These are phyloP conservation scores for Trichosanthes cucumerina DNA, from an alignment of 306 rosid genomes.

Conservation along the genomic window DNA sequence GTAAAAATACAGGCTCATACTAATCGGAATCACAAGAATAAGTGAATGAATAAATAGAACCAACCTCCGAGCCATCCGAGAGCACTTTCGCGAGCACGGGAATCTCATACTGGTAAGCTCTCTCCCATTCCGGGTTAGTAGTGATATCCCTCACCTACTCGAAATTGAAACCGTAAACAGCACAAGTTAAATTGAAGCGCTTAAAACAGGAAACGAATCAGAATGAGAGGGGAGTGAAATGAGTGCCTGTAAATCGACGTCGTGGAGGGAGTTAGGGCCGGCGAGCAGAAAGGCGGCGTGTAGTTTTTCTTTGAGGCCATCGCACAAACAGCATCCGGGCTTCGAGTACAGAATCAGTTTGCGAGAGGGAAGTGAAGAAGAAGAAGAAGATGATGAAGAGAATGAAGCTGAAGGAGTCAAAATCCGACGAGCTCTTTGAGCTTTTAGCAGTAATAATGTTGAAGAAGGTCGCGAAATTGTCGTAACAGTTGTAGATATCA, in stretches of 20 bases:
- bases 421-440: constrained; percentile 22
- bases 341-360: constrained; percentile 78
- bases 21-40: not conserved
- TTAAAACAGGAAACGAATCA: not conserved
- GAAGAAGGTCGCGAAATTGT: constrained; percentile 38
- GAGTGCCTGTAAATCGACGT: constrained; percentile 49
- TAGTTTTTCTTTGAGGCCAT: constrained; percentile 94
- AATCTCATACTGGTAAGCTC: constrained; percentile 79
- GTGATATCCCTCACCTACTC: constrained; percentile 75
- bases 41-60: constrained; percentile 4
- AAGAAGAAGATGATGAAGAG: constrained; percentile 30
- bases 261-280: constrained; percentile 61
- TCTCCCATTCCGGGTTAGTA: constrained; percentile 71
- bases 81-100: constrained; percentile 76
- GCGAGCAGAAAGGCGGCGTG: constrained; percentile 56
- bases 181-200: not conserved
- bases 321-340: constrained; percentile 96
- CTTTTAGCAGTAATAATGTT: not conserved
- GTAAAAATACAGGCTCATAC: not conserved
- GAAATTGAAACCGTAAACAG: constrained; percentile 15
- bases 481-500: constrained; percentile 24
- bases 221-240: not conserved
- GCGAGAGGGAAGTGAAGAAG: constrained; percentile 32
- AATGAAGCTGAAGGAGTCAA: constrained; percentile 31
- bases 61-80: constrained; percentile 88